Percentiles rank a stretch among this genome's conserved stretches.
Evolutionary conservation across 352 stramenopile species (phyloP).

Genomic region (Phytopythium cucurbitacearum): DNA sequence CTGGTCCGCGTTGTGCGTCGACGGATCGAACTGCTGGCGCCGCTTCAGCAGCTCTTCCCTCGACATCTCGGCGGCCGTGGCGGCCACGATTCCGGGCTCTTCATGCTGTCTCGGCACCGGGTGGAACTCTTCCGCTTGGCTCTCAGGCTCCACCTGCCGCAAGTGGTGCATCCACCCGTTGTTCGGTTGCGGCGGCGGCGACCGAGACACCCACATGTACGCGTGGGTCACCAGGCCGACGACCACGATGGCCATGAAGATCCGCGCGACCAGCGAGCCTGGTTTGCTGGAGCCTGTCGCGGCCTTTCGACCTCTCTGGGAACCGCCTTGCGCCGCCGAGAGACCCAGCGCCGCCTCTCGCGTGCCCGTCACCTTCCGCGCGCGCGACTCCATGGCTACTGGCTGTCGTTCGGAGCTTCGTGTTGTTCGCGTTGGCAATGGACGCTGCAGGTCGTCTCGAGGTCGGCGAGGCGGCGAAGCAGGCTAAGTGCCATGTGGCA

Average conservation of each 20-base stretch:
- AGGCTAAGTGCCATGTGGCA: too few species aligned
- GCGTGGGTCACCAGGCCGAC: conserved; percentile 25
- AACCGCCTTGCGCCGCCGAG: conserved; percentile 3
- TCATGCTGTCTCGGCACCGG: conserved; percentile 1
- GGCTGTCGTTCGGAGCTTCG: too few species aligned
- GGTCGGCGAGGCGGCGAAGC: too few species aligned
- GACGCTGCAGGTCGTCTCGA: too few species aligned
- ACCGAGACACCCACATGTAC: conserved; percentile 45
- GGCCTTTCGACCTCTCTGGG: background rate
- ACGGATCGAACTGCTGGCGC: conserved; percentile 38
- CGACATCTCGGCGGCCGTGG: conserved; percentile 15
- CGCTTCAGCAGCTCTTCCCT: conserved; percentile 30
- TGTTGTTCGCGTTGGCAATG: too few species aligned
- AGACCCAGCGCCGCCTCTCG: conserved; percentile 16
- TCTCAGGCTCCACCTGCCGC: conserved; percentile 19
- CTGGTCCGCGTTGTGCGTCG: conserved; percentile 50
- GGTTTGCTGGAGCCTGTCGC: background rate
- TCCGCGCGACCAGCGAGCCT: conserved; percentile 6
- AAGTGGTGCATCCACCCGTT: conserved; percentile 42
- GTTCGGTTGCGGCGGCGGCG: conserved; percentile 12
- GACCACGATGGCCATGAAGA: conserved; percentile 33
- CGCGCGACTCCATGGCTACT: conserved; percentile 39
- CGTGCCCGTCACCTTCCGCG: conserved; percentile 21
- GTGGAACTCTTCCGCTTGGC: conserved; percentile 6
- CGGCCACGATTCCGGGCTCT: conserved; percentile 12